Evolutionary conservation across 768 basidiomycete genomes (phyloP), one percentile per base, ranked within the genome.

Genomic region (Tulasnella sp.): DNA sequence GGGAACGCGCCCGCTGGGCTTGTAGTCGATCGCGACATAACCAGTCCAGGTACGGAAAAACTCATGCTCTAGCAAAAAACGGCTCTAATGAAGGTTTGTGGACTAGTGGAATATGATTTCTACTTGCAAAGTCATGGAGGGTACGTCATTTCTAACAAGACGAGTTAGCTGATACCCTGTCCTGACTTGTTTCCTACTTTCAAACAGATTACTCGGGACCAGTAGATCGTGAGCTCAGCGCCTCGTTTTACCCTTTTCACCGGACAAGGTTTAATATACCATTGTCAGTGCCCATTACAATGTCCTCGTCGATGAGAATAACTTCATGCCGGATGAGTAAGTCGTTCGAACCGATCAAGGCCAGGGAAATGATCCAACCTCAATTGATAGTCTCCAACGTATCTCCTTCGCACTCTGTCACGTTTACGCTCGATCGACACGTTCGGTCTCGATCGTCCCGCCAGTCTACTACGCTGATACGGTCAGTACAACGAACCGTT

Each of bases 121-220:
- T 92, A 90, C 75, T 82, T 94, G 5, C 88, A 88, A 76, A 89
- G 88, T 69, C 92, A 94, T 72, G 90, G 86, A 0, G 91, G 90
- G 59, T 65, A 22, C 16, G 62, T 63, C 1, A 64, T 22, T 34
- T 29, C 7, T 16, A 19, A 9, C 16, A 2, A n/a, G n/a, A n/a
- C 35, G 16, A 6, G 32, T 7, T 34, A 22, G 63, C n/a, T n/a
- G 34, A 26, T 12, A 26, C 26, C 39, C 16, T 16, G 32, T 39
- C 29, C 26, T 63, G 36, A 65, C 22, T 19, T 17, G 29, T 44
- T 26, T 40, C 22, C 6, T 5, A 8, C 52, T 12, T n/a, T n/a
- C n/a, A n/a, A n/a, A 14, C 32, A 52, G 62, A 36, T 19, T 40
- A 17, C 41, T 40, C n/a, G 70, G 70, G 17, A 72, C 69, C 22